Base-by-base conservation (phyloP, 257 asterid species). In the Nicotiana undulata region DNA sequence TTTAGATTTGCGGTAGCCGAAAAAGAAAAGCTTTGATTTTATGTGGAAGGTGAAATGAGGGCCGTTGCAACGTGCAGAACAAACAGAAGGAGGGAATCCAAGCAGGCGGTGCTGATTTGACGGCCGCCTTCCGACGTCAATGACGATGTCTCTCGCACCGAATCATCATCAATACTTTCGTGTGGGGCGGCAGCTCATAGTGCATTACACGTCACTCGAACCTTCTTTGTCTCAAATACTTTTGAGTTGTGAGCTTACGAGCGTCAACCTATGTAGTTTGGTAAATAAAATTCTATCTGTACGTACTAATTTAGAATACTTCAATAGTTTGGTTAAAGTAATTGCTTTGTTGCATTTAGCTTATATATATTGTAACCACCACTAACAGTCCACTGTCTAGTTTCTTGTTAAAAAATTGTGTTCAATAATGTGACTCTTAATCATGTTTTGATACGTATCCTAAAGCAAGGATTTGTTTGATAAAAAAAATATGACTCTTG, bases 191-290 rank as follows among this genome's bases (percentile, higher is more conserved):
- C 85, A 59, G 78, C 31, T 59, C 80, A 28, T 34, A 70, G 60
- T 83, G 89, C 85, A 46, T 81, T 84, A 51, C 88, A 83, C 87
- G 83, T 79, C 83, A 64, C 68, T 80, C 6, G 63, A 75, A 81
- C 85, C 86, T 82, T 67, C 75, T 80, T 63, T 51, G 18, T 28
- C 52, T 3, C 55, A 8, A 4, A 49, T 3, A 8, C 20, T 20
- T 18, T 58, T 18, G 53, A 34, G 18, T n/a, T 82, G 44, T 37
- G 44, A 37, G 46, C 46, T 80, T 63, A 79, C 82, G 6, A 53
- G 20, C n/a, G 46, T 64, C 49, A 65, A 31, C 49, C 34, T n/a
- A 13, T 7, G 6, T 6, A 37, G 46, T 34, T 34, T 12, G 10
- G 22, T 6, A 29, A 31, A 65, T 3, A 53, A 26, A 34, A 66